Percentiles rank a stretch among this genome's conserved stretches.
phyloP scores from a whole-genome alignment of 345 rosid genomes.

The Clausena lansium region DNA sequence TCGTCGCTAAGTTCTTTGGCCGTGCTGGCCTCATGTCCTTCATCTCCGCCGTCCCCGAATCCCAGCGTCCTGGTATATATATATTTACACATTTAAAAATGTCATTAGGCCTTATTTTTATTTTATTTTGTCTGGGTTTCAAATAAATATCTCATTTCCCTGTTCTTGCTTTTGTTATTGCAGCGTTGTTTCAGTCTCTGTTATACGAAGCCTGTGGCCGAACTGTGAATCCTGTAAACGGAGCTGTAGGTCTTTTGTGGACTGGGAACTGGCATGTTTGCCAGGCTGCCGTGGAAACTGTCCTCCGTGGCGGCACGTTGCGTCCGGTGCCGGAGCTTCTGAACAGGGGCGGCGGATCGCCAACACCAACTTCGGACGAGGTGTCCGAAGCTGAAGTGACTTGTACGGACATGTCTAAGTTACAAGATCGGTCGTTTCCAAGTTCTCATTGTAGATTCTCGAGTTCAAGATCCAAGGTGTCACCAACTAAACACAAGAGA shows the following conservation, averaged over 20 bases:
- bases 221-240: slow-evolving; percentile 94
- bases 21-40: slow-evolving; percentile 98
- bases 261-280: slow-evolving; percentile 88
- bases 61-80: slow-evolving; percentile 78
- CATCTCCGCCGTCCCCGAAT: slow-evolving; percentile 86
- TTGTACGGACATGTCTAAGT: slow-evolving; percentile 53
- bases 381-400: slow-evolving; percentile 56
- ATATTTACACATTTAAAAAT: no score
- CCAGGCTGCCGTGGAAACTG: slow-evolving; percentile 88
- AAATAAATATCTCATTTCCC: background rate
- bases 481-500: slow-evolving; percentile 53
- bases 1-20: slow-evolving; percentile 96
- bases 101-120: background rate
- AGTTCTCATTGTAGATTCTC: slow-evolving; percentile 61
- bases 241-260: slow-evolving; percentile 92
- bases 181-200: slow-evolving; percentile 88
- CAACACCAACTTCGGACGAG: slow-evolving; percentile 50
- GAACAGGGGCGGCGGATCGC: slow-evolving; percentile 35
- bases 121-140: background rate
- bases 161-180: background rate
- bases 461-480: slow-evolving; percentile 55
- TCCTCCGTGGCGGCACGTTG: slow-evolving; percentile 73
- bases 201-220: slow-evolving; percentile 92
- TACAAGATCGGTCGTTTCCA: slow-evolving; percentile 35
- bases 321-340: slow-evolving; percentile 65